phyloP scores from a whole-genome alignment of 305 asterid genomes.

The Fraxinus dipetala region DNA sequence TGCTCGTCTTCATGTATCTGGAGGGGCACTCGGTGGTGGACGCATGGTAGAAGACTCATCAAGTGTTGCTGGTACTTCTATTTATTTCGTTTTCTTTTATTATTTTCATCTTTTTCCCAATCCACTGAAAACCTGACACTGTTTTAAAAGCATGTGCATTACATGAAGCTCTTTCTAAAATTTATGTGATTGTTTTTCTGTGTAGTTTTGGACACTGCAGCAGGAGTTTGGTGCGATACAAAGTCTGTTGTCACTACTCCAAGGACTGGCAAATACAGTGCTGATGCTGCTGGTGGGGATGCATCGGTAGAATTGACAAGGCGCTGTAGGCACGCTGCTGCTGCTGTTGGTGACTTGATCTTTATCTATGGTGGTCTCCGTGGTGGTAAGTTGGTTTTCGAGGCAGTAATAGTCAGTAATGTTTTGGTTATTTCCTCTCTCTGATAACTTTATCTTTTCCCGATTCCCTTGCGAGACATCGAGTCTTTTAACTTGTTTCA shows the following conservation, averaged over 20 bases:
- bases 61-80: slow-evolving; percentile 81
- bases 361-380: slow-evolving; percentile 98
- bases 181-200: slow-evolving; percentile 17
- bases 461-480: neutral
- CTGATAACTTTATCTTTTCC: neutral
- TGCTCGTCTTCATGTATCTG: slow-evolving; percentile 99
- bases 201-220: slow-evolving; percentile 95
- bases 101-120: slow-evolving; percentile 7
- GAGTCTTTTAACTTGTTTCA: neutral
- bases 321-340: slow-evolving; percentile 95
- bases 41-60: slow-evolving; percentile 99
- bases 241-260: slow-evolving; percentile 92
- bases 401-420: neutral
- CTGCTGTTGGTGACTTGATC: slow-evolving; percentile 95
- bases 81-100: slow-evolving; percentile 11
- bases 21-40: slow-evolving; percentile 99
- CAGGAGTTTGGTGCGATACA: slow-evolving; percentile 99
- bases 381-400: slow-evolving; percentile 70
- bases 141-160: slow-evolving; percentile 1
- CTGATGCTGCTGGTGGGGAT: slow-evolving; percentile 99
- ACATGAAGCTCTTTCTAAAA: slow-evolving; percentile 7
- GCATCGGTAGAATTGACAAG: slow-evolving; percentile 95
- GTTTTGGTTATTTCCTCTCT: neutral
- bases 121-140: slow-evolving; percentile 3
- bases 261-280: slow-evolving; percentile 93